These are phyloP conservation scores for Ormosia semicastrata DNA, from an alignment of 306 rosid genomes.

Conservation along the genomic window DNA sequence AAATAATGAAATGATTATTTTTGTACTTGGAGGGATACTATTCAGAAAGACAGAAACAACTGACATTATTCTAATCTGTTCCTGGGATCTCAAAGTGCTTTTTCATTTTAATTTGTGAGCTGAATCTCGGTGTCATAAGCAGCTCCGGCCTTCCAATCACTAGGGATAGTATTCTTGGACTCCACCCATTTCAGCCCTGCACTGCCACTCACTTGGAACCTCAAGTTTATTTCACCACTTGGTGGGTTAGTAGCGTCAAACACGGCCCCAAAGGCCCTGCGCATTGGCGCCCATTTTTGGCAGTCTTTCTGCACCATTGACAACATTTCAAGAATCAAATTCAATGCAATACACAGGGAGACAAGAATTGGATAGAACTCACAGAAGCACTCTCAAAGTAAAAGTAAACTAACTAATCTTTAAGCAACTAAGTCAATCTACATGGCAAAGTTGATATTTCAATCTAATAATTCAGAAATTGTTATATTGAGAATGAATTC, in stretches of 20 bases:
- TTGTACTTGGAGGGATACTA: no score
- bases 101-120: slow-evolving; percentile 33
- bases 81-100: not conserved
- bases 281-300: slow-evolving; percentile 50
- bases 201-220: slow-evolving; percentile 62
- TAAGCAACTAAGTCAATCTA: not conserved
- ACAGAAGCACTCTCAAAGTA: not conserved
- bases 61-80: not conserved
- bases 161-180: slow-evolving; percentile 53
- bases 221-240: slow-evolving; percentile 41
- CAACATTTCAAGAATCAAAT: not conserved
- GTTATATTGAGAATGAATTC: not conserved
- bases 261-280: slow-evolving; percentile 67
- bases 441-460: not conserved
- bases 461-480: not conserved
- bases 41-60: not conserved
- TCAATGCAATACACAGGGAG: not conserved
- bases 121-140: slow-evolving; percentile 62
- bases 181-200: slow-evolving; percentile 54
- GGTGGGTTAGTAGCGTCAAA: slow-evolving; percentile 71
- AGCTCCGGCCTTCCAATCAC: slow-evolving; percentile 67
- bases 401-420: not conserved
- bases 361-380: not conserved
- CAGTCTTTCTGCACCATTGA: slow-evolving; percentile 40
- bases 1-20: no score